Conservation (phyloP, 1,284 basidiomycete species). For the Pseudozyma pruni region DNA sequence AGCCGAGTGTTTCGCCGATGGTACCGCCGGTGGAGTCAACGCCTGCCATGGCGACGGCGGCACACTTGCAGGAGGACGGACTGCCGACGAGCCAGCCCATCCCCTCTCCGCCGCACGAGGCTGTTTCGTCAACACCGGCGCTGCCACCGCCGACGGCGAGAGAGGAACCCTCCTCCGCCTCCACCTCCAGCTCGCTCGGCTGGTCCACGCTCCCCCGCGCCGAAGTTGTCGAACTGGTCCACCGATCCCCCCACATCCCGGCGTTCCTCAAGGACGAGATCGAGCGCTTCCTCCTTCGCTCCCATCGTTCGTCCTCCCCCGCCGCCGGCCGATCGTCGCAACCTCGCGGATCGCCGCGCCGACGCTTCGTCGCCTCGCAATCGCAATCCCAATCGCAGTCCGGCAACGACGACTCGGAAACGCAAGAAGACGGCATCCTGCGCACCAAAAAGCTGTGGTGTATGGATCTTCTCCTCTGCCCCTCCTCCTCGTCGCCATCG, state of each 20-base stretch:
- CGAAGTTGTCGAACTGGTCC: constrained; percentile 29
- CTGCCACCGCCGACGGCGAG: constrained; percentile 3
- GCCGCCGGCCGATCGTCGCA: not conserved
- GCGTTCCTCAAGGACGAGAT: constrained; percentile 39
- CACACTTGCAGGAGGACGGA: not conserved
- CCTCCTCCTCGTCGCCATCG: constrained; percentile 3
- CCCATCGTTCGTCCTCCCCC: constrained; percentile 17
- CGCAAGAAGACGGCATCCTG: constrained; percentile 41
- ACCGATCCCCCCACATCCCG: constrained; percentile 32
- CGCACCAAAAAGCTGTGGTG: constrained; percentile 38
- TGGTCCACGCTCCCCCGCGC: constrained; percentile 30
- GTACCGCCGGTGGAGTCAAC: constrained; percentile 23
- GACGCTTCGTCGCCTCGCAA: constrained; percentile 1
- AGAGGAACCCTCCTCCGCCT: not conserved
- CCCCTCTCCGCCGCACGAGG: constrained; percentile 20
- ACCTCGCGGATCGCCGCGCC: not conserved
- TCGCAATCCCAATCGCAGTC: constrained; percentile 23
- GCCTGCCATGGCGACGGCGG: constrained; percentile 7
- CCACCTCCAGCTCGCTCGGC: constrained; percentile 11
- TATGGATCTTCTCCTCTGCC: constrained; percentile 33
- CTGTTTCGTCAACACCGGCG: constrained; percentile 18
- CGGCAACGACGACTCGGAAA: constrained; percentile 37
- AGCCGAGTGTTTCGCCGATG: not conserved
- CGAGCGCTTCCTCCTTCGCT: constrained; percentile 30
- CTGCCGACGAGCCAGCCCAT: constrained; percentile 21